A percentile compares a stretch with the other conserved stretches of the same genome.
phyloP scores from a whole-genome alignment of 768 basidiomycete genomes.

The Lanmaoa pseudosensibilis region DNA sequence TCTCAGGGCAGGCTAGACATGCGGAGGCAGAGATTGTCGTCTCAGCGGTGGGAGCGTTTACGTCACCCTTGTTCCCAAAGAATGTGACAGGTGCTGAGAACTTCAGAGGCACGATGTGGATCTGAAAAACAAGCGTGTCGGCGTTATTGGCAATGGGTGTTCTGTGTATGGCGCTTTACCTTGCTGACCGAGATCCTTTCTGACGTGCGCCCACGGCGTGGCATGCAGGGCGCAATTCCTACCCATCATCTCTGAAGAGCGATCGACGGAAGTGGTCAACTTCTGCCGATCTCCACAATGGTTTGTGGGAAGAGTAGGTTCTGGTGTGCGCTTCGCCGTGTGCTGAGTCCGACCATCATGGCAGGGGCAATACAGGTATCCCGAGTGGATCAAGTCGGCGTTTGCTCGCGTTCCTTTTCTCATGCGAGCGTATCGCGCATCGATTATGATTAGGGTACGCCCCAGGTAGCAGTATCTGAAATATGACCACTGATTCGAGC shows the following conservation, averaged over 20 bases:
- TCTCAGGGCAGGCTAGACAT: conserved; percentile 35
- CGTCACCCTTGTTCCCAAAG: background rate
- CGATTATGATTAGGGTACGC: conserved; percentile 40
- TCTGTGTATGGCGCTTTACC: conserved; percentile 45
- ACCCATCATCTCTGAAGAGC: conserved; percentile 51
- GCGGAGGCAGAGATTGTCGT: conserved; percentile 2
- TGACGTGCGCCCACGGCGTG: conserved; percentile 5
- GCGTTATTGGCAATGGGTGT: conserved; percentile 64
- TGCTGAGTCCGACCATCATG: background rate
- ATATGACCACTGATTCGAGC: background rate
- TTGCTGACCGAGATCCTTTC: conserved; percentile 6
- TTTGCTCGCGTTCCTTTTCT: conserved; percentile 3
- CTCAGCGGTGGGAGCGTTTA: conserved; percentile 4
- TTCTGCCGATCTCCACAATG: conserved; percentile 63
- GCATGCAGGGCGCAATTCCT: conserved; percentile 55
- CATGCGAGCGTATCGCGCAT: conserved; percentile 40
- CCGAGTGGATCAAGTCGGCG: background rate
- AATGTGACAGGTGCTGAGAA: background rate
- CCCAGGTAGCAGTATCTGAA: background rate
- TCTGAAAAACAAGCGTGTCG: conserved; percentile 53
- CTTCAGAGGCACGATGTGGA: conserved; percentile 52
- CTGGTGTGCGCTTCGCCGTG: conserved; percentile 34
- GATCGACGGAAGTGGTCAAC: conserved; percentile 51
- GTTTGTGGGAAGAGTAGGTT: conserved; percentile 31
- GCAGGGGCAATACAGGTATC: background rate